Conservation (phyloP, 805 yeast genomes). For the Cephaloascus fragrans region DNA sequence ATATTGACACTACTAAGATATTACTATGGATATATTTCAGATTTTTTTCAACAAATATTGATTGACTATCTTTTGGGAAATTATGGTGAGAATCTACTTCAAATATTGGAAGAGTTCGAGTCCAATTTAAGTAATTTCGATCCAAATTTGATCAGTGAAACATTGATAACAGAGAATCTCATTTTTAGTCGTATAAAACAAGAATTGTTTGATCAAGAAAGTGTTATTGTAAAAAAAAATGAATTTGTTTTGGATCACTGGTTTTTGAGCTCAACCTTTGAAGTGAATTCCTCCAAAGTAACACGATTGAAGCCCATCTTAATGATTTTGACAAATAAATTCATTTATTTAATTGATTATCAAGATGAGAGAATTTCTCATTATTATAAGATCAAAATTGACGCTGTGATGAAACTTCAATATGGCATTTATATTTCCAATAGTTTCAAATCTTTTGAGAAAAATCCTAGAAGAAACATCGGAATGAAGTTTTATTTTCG, state of each 20-base stretch:
- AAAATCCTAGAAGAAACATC: slow-evolving; percentile 19
- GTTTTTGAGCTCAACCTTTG: slow-evolving; percentile 16
- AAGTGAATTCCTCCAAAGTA: slow-evolving; percentile 5
- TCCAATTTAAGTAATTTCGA: slow-evolving; percentile 19
- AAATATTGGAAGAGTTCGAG: slow-evolving; percentile 31
- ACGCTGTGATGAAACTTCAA: slow-evolving; percentile 10
- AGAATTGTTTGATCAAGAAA: slow-evolving; percentile 5
- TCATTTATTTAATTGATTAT: slow-evolving; percentile 13
- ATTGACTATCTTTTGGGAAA: slow-evolving; percentile 30
- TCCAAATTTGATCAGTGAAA: slow-evolving; percentile 10
- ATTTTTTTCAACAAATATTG: slow-evolving; percentile 32
- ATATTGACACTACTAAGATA: slow-evolving; percentile 29
- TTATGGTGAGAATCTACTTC: slow-evolving; percentile 9
- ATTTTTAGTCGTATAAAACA: neutral
- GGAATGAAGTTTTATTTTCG: slow-evolving; percentile 17
- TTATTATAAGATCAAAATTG: slow-evolving; percentile 8
- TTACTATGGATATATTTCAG: slow-evolving; percentile 32
- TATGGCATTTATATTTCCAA: slow-evolving; percentile 17
- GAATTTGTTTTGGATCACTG: slow-evolving; percentile 18
- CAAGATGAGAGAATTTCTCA: slow-evolving; percentile 5
- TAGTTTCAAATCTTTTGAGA: slow-evolving; percentile 8
- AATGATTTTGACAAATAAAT: slow-evolving; percentile 12
- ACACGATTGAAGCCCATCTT: slow-evolving; percentile 10
- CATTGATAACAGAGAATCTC: slow-evolving; percentile 1
- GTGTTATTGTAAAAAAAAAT: slow-evolving; percentile 5